A percentile compares a stretch with the other conserved stretches of the same genome.
Conservation (phyloP, 1,284 basidiomycete species). For the Cryptococcus hybrid region DNA sequence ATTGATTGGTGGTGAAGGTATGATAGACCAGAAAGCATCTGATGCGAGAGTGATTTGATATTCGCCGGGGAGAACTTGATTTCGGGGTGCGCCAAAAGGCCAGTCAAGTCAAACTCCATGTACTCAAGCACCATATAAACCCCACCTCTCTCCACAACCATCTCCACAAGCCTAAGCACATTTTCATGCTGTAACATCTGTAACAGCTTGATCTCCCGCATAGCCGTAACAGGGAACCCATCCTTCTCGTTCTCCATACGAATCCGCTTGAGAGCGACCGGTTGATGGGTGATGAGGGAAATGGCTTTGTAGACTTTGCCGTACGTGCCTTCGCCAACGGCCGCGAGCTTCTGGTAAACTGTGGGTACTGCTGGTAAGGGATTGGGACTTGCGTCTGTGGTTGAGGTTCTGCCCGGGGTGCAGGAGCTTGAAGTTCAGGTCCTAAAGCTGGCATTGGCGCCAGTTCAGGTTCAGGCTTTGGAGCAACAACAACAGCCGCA, state of each 20-base stretch:
- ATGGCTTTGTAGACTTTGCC: slow-evolving; percentile 99
- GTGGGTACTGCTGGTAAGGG: background rate
- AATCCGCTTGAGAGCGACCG: slow-evolving; percentile 94
- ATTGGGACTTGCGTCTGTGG: background rate
- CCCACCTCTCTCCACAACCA: slow-evolving; percentile 95
- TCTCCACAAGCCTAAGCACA: slow-evolving; percentile 86
- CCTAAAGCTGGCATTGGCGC: background rate
- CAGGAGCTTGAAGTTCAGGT: background rate
- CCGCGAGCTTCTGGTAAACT: slow-evolving; percentile 82
- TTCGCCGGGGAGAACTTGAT: slow-evolving; percentile 81
- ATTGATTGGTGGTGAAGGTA: slow-evolving; percentile 95
- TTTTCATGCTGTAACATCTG: slow-evolving; percentile 89
- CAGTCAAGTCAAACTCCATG: slow-evolving; percentile 98
- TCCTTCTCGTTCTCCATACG: slow-evolving; percentile 97
- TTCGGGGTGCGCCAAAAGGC: slow-evolving; percentile 86
- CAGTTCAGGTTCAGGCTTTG: background rate
- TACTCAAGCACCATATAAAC: slow-evolving; percentile 99
- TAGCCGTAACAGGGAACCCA: slow-evolving; percentile 97
- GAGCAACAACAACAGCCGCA: background rate
- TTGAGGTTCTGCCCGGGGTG: background rate
- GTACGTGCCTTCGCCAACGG: slow-evolving; percentile 98
- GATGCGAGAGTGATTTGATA: slow-evolving; percentile 89
- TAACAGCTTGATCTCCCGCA: slow-evolving; percentile 97
- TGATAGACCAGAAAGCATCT: slow-evolving; percentile 89
- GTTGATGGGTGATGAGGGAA: slow-evolving; percentile 67